Percentiles rank a stretch among this genome's conserved stretches.
phyloP scores from a whole-genome alignment of 768 basidiomycete species.

The Roridomyces roridus region DNA sequence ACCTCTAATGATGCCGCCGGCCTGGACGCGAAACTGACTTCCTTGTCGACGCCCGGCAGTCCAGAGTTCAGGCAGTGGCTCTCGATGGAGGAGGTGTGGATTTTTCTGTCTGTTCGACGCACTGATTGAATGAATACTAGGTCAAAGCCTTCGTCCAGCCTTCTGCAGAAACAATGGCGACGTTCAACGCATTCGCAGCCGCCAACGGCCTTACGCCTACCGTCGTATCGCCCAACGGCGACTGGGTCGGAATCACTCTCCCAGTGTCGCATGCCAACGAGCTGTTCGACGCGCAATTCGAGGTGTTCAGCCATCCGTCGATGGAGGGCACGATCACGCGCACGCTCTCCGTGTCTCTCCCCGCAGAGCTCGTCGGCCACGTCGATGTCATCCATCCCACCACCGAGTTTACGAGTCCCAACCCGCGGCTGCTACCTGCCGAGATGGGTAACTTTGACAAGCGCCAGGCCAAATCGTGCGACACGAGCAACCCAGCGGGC shows the following conservation, averaged over 20 bases:
- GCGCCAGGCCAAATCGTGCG: constrained; percentile 30
- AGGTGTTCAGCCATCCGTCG: constrained; percentile 27
- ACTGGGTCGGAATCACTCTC: constrained; percentile 32
- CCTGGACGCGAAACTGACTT: not conserved
- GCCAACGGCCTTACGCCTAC: constrained; percentile 28
- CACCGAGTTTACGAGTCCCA: constrained; percentile 32
- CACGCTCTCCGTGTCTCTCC: constrained; percentile 35
- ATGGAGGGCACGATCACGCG: constrained; percentile 27
- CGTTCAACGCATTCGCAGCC: constrained; percentile 30
- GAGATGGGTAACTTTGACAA: constrained; percentile 16
- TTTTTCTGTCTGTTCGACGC: not conserved
- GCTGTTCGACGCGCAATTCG: constrained; percentile 32
- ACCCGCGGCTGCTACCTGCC: constrained; percentile 13
- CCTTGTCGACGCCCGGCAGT: not conserved
- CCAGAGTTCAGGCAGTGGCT: not conserved
- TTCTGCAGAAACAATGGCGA: constrained; percentile 24
- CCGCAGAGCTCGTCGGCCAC: constrained; percentile 28
- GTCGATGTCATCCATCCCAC: constrained; percentile 37
- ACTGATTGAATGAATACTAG: constrained; percentile 14
- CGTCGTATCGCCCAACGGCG: constrained; percentile 28
- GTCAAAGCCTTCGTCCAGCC: constrained; percentile 35
- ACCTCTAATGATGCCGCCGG: constrained; percentile 1
- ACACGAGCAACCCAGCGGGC: constrained; percentile 7
- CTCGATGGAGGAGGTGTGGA: not conserved
- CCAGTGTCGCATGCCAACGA: constrained; percentile 33